Evolutionary conservation across 148 eudicot genomes (phyloP), one percentile per base, ranked within the genome.

Genomic region (Amaranthus palmeri): DNA sequence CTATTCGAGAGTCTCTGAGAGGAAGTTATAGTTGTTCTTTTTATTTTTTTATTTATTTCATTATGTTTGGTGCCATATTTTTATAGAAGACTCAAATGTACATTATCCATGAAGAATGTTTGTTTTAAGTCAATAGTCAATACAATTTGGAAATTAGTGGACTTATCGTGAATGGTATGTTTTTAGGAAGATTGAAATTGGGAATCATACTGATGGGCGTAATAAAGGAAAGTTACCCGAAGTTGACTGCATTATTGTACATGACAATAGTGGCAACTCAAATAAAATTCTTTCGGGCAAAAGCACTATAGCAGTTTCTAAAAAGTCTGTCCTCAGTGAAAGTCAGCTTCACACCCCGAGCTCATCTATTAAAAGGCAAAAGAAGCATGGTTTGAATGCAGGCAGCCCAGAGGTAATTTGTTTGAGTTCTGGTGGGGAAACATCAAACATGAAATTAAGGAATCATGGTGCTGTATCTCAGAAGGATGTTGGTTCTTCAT

Each of bases 401-500:
- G 76, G 81, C 68, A 76, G 76, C 68, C 71, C 76, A 13, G 90
- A 85, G 55, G 46, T 82, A 7, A 62, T 80, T 54, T 71, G 77
- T 58, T 69, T 84, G 76, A 79, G 84, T 68, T 82, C 92, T 17
- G 54, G 85, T 25, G 80, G 77, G 52, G 83, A 78, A 73, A 67
- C 86, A 4, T 75, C 81, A 44, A 80, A 77, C 65, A 46, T 79
- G 58, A 83, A 79, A 72, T 84, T 58, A 36, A 76, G 73, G 61
- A 73, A 70, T 62, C 81, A 18, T 69, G 65, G 54, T 72, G 67
- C 52, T 60, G 52, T 66, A 45, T 53, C 76, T 75, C 74, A 46
- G 17, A 55, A 79, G 64, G 67, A 18, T 75, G 15, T 66, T 36
- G 71, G 72, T 56, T 81, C 85, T 46, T 57, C 85, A 64, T 72